Percentiles rank a stretch among this genome's conserved stretches.
These are phyloP conservation scores for Lepiota venenata DNA, from an alignment of 768 basidiomycete species.

Conservation along the genomic window DNA sequence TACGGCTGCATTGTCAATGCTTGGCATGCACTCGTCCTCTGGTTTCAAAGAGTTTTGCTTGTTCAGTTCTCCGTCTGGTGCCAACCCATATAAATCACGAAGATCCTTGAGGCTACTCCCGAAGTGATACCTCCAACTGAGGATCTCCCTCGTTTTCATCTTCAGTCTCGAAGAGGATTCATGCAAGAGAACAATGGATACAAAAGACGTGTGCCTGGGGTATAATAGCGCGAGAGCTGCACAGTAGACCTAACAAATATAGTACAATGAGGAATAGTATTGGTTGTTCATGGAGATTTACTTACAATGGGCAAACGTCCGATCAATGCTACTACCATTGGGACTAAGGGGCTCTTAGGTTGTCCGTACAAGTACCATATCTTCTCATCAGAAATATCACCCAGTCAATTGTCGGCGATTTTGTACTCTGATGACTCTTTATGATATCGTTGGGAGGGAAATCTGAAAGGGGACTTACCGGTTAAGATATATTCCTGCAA, in stretches of 20 bases:
- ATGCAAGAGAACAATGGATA: constrained; percentile 38
- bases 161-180: constrained; percentile 29
- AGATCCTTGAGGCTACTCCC: constrained; percentile 23
- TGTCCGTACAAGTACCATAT: constrained; percentile 16
- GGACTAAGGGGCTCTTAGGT: constrained; percentile 10
- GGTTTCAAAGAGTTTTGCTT: neutral
- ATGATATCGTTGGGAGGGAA: neutral
- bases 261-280: neutral
- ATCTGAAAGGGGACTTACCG: constrained; percentile 17
- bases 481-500: constrained; percentile 27
- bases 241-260: constrained; percentile 30
- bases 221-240: constrained; percentile 27
- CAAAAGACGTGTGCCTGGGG: constrained; percentile 33
- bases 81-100: constrained; percentile 28
- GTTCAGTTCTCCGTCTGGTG: constrained; percentile 20
- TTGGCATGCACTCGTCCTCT: neutral
- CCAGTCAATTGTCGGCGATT: constrained; percentile 20
- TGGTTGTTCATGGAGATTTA: neutral
- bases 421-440: constrained; percentile 25
- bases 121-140: constrained; percentile 18
- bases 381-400: constrained; percentile 20
- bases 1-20: neutral
- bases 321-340: constrained; percentile 16
- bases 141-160: constrained; percentile 19
- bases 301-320: constrained; percentile 31